Evolutionary conservation across 805 yeast species (phyloP).

Genomic region (Hemisphaericaspora nanyangensis): DNA sequence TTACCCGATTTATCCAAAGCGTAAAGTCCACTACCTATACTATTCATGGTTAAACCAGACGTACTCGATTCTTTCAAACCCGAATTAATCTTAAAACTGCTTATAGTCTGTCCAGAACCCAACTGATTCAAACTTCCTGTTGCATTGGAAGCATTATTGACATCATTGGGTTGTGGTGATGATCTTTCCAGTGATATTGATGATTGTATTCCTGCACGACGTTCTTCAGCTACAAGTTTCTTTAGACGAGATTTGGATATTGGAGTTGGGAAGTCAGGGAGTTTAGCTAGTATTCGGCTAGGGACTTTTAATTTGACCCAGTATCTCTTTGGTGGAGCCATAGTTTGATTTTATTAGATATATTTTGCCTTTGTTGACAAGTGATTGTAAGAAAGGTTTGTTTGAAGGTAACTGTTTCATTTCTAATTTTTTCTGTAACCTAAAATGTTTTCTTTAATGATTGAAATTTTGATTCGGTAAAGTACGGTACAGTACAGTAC

Average conservation of each 20-base stretch:
- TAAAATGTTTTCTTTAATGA: too few relatives aligned
- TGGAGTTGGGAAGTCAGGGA: constrained; percentile 33
- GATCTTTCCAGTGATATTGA: constrained; percentile 19
- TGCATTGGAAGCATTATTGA: constrained; percentile 6
- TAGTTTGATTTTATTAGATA: constrained; percentile 10
- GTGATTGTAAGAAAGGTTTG: too few relatives aligned
- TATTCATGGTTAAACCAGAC: constrained; percentile 37
- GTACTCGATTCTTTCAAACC: constrained; percentile 40
- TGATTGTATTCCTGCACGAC: constrained; percentile 22
- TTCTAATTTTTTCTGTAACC: too few relatives aligned
- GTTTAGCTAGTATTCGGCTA: constrained; percentile 23
- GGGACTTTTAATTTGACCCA: constrained; percentile 32
- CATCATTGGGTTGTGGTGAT: constrained; percentile 9
- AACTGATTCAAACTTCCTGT: background rate
- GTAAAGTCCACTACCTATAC: constrained; percentile 22
- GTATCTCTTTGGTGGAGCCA: constrained; percentile 34
- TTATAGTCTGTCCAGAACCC: constrained; percentile 4
- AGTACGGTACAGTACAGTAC: too few relatives aligned
- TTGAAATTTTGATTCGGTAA: too few relatives aligned
- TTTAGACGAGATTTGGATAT: constrained; percentile 28
- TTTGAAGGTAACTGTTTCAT: too few relatives aligned
- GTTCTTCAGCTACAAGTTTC: constrained; percentile 29
- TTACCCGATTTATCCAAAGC: constrained; percentile 33
- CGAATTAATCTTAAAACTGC: constrained; percentile 29
- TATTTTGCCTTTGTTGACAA: too few relatives aligned